Percentiles rank a stretch among this genome's conserved stretches.
phyloP scores from a whole-genome alignment of 306 rosid genomes.

The Trifolium pratense region DNA sequence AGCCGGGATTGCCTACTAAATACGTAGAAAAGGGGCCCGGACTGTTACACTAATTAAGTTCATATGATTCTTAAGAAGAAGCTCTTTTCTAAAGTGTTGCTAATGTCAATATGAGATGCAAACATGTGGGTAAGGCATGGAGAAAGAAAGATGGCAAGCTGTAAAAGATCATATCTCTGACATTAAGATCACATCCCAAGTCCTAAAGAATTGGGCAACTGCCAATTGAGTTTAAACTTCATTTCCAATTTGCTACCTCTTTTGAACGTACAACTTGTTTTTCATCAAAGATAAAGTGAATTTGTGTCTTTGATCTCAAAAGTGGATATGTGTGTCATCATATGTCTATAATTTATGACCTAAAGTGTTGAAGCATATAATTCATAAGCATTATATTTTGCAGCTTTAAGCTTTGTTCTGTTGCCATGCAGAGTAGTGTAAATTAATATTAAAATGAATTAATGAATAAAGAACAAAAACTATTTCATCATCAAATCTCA shows the following conservation, averaged over 20 bases:
- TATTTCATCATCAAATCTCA: conserved; percentile 43
- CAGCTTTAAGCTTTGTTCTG: conserved; percentile 45
- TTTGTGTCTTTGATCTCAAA: conserved; percentile 37
- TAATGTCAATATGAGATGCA: conserved; percentile 13
- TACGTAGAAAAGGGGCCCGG: too few relatives aligned
- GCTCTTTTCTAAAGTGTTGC: neutral
- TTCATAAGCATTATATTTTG: conserved; percentile 31
- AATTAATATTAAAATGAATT: conserved; percentile 27
- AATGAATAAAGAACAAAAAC: conserved; percentile 31
- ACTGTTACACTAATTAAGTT: too few relatives aligned
- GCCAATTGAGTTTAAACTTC: conserved; percentile 18
- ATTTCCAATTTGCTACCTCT: conserved; percentile 25
- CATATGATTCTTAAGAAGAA: conserved; percentile 29
- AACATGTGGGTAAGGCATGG: conserved; percentile 10
- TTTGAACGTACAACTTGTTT: conserved; percentile 28
- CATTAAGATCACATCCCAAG: conserved; percentile 27
- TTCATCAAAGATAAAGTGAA: conserved; percentile 41
- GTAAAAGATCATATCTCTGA: conserved; percentile 18
- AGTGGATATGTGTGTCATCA: conserved; percentile 39
- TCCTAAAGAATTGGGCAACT: conserved; percentile 7
- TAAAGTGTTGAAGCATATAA: conserved; percentile 48
- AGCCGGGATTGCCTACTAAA: too few relatives aligned
- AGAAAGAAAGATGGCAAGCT: conserved; percentile 32
- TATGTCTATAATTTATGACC: conserved; percentile 20
- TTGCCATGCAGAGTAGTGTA: conserved; percentile 9